phyloP scores from a whole-genome alignment of 371 early-diverging fungal genomes.

The Mucor sp. region DNA sequence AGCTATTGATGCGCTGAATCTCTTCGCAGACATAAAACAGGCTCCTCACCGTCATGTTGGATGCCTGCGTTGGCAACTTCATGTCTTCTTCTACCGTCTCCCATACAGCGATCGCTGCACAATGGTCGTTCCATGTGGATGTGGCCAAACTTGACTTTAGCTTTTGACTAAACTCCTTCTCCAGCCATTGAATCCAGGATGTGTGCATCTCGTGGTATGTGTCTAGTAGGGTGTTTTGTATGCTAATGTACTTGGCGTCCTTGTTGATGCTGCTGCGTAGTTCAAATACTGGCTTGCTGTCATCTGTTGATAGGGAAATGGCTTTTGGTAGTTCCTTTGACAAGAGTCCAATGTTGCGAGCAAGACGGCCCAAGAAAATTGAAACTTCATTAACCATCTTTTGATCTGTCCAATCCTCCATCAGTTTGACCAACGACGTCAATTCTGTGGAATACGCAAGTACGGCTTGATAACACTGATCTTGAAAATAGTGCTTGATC shows the following conservation, averaged over 20 bases:
- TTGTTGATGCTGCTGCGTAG: slow-evolving; percentile 34
- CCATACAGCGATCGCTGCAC: slow-evolving; percentile 36
- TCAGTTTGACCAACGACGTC: neutral
- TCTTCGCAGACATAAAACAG: slow-evolving; percentile 53
- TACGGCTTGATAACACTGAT: slow-evolving; percentile 22
- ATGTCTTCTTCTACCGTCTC: slow-evolving; percentile 30
- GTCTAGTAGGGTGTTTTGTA: slow-evolving; percentile 24
- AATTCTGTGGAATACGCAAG: slow-evolving; percentile 17
- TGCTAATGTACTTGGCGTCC: slow-evolving; percentile 29
- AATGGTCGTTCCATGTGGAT: slow-evolving; percentile 36
- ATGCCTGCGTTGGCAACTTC: slow-evolving; percentile 51
- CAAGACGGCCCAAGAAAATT: slow-evolving; percentile 40
- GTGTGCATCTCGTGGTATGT: slow-evolving; percentile 39
- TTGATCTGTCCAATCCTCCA: slow-evolving; percentile 23
- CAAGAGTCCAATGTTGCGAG: slow-evolving; percentile 28
- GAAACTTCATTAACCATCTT: slow-evolving; percentile 26
- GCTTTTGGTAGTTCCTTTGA: slow-evolving; percentile 39
- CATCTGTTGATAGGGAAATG: slow-evolving; percentile 18
- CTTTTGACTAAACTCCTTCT: slow-evolving; percentile 23
- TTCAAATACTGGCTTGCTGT: slow-evolving; percentile 21
- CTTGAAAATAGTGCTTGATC: slow-evolving; percentile 33
- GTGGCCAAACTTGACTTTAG: slow-evolving; percentile 12
- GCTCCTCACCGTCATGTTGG: slow-evolving; percentile 36
- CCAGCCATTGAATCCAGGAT: slow-evolving; percentile 44
- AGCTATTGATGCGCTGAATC: slow-evolving; percentile 47